Evolutionary conservation across 73 alveolate species (phyloP).

Genomic region (Tetrahymena malaccensis): DNA sequence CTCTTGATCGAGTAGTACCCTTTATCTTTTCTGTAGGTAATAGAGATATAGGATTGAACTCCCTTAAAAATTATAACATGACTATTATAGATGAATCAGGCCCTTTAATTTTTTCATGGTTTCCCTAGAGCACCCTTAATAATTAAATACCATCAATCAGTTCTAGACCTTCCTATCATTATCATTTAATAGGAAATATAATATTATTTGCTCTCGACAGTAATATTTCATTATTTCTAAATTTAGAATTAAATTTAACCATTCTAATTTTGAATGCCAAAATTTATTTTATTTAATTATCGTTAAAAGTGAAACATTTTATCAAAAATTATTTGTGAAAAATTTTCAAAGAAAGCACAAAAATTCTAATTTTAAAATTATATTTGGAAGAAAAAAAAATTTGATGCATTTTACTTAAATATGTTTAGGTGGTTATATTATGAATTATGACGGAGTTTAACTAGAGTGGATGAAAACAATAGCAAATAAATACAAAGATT

Average conservation of each 20-base stretch:
- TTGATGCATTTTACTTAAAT: neutral
- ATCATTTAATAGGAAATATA: slow-evolving; percentile 3
- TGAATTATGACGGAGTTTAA: slow-evolving; percentile 22
- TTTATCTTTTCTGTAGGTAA: slow-evolving; percentile 36
- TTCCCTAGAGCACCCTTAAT: slow-evolving; percentile 3
- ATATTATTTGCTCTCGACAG: slow-evolving; percentile 36
- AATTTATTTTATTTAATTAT: no score
- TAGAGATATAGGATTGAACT: slow-evolving; percentile 28
- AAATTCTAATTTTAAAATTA: neutral
- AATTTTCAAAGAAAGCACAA: neutral
- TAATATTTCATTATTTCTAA: neutral
- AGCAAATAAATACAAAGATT: neutral
- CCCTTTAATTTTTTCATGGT: slow-evolving; percentile 28
- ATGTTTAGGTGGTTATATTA: slow-evolving; percentile 33
- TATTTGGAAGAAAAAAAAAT: neutral
- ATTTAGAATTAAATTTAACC: no score
- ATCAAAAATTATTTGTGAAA: no score
- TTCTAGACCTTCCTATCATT: slow-evolving; percentile 24
- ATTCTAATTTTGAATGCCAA: no score
- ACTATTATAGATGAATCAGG: slow-evolving; percentile 14
- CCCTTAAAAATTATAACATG: slow-evolving; percentile 12
- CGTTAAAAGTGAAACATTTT: no score
- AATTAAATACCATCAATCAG: slow-evolving; percentile 16
- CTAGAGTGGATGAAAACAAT: slow-evolving; percentile 27
- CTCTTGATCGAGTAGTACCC: slow-evolving; percentile 19